Base-by-base conservation (phyloP, 75 land plant genomes). In the Chamaecyparis obtusa region DNA sequence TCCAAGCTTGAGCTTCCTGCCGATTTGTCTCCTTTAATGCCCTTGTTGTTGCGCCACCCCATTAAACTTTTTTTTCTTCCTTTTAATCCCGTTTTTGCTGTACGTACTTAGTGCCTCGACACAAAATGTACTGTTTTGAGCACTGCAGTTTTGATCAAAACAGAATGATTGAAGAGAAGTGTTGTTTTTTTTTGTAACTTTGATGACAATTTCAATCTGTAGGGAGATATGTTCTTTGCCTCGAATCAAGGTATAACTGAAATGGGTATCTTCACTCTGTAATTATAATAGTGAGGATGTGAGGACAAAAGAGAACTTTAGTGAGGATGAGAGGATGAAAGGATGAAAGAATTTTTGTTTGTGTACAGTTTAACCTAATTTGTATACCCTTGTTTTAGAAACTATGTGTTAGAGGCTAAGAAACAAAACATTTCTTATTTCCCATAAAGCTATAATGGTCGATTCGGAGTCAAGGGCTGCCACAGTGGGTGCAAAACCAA, bases 21-120 rank as follows among this genome's bases (percentile, higher is more conserved):
- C 24, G 56, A 39, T 56, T 84, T 84, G 64, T 84, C 64, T 56
- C 60, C 60, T 5, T 56, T 84, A 64, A 30, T 84, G 76, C 76
- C 76, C 76, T 81, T 81, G 46, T 30, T 41, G n/a, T 39, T 36
- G 16, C 41, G 81, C 81, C 43, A 41, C 43, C 83, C 49, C 49
- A 41, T 81, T 81, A 8, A 44, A 21, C 48, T 81, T 81, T 39
- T 24, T 21, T 81, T 27, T 81, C 24, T 43, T 5, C 37, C 81
- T 37, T 78, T 27, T 67, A 24, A 67, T 33, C 16, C 76, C 1
- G 11, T 71, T 13, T 33, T 30, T 74, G 37, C 76, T 32, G 76
- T 13, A 64, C 64, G 16, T 13, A 74, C 76, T 74, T 2, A 33
- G 76, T 32, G 33, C 76, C 16, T 33, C 15, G 11, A 32, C 2